Evolutionary conservation across 2,329 filamentous ascomycete species (phyloP), one percentile per base, ranked within the genome.

Genomic region (Salinomyces thailandicus): DNA sequence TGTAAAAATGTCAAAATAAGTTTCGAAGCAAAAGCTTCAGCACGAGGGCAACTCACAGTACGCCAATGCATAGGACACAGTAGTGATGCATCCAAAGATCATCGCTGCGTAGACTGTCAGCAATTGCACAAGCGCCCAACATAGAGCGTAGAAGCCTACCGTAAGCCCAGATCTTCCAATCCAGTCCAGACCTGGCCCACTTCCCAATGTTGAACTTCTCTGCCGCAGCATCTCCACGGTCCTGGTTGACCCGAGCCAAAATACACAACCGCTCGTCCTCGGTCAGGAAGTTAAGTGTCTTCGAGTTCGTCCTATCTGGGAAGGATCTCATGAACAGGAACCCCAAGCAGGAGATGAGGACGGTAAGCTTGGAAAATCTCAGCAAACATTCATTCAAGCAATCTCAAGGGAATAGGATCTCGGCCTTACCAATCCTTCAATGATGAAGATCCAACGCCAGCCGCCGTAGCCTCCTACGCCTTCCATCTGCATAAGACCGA

Each of bases 41-140:
- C n/a, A n/a, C n/a, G n/a, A n/a, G 4, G 2, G n/a, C 2, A 51
- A 53, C 3, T 55, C 36, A 73, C 55, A 75, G 81, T 55, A 69
- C 73, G 61, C 87, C 6, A 91, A 71, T 0, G 82, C 76, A 55
- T 91, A 91, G 1, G 72, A 71, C 34, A 83, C 72, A 8, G 81
- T 82, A 0, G 82, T 85, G 2, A 74, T 73, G 57, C 74, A 75
- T 62, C 67, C 67, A 55, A 71, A 73, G 36, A 72, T 67, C 50
- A 70, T n/a, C 18, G 15, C 13, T 16, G 20, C 13, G 20, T 24
- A 24, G 7, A 24, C 7, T 24, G 20, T n/a, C 7, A 14, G 32
- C 16, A 35, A 22, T 5, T 8, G 12, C 13, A 35, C 27, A 28
- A 14, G 5, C 19, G n/a, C n/a, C 13, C 31, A 17, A 18, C 29